Conservation (phyloP, 495 filamentous ascomycete species). For the Lasiosphaeria miniovina region DNA sequence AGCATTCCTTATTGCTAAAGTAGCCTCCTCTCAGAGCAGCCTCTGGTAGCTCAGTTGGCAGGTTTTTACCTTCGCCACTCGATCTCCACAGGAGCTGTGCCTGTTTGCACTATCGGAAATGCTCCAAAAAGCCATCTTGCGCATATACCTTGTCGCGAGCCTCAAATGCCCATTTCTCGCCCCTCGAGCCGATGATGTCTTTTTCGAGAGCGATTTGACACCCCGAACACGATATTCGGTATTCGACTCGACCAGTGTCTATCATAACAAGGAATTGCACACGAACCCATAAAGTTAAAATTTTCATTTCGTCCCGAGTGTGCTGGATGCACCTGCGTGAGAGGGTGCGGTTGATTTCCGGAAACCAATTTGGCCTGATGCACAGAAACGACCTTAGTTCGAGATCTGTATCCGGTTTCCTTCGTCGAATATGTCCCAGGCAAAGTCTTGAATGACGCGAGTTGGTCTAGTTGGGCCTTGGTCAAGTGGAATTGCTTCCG, state of each 20-base stretch:
- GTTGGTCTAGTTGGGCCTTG: constrained; percentile 26
- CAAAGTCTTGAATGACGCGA: constrained; percentile 32
- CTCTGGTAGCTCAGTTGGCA: constrained; percentile 25
- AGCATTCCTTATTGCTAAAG: neutral
- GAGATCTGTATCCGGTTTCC: constrained; percentile 26
- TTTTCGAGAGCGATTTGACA: constrained; percentile 41
- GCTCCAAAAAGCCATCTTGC: constrained; percentile 30
- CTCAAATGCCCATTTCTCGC: constrained; percentile 26
- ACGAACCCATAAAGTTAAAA: constrained; percentile 36
- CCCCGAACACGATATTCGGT: constrained; percentile 39
- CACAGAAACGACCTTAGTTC: constrained; percentile 33
- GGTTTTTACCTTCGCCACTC: constrained; percentile 32
- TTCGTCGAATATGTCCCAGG: constrained; percentile 38
- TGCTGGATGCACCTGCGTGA: constrained; percentile 18
- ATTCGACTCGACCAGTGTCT: constrained; percentile 34
- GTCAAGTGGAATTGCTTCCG: constrained; percentile 34
- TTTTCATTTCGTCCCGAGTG: constrained; percentile 27
- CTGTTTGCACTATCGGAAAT: constrained; percentile 45
- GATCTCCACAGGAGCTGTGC: constrained; percentile 38
- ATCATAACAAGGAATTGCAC: constrained; percentile 41
- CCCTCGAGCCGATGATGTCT: constrained; percentile 28
- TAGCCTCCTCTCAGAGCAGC: constrained; percentile 7
- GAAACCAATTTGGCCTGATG: constrained; percentile 29
- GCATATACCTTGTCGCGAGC: constrained; percentile 32
- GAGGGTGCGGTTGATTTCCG: constrained; percentile 19